Conservation (phyloP, 805 yeast species). For the Candida caryicola region DNA sequence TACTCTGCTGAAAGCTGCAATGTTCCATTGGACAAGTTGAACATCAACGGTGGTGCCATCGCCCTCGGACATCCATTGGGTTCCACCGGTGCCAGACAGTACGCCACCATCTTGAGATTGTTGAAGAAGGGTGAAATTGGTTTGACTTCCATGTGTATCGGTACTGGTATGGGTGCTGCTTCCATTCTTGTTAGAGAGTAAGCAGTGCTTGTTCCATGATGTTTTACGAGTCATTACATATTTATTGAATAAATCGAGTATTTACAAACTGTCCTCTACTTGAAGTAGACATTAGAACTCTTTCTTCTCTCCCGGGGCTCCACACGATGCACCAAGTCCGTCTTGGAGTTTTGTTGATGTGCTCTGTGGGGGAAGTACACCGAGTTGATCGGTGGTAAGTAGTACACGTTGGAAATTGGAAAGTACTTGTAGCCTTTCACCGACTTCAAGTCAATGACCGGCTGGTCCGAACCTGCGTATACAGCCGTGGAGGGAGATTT, state of each 20-base stretch:
- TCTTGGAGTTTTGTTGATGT: slow-evolving; percentile 32
- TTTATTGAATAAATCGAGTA: background rate
- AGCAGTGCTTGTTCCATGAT: slow-evolving; percentile 4
- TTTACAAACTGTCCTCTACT: slow-evolving; percentile 3
- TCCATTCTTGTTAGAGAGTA: slow-evolving; percentile 79
- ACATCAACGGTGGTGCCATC: slow-evolving; percentile 95
- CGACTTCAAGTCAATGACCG: slow-evolving; percentile 9
- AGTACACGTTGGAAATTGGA: slow-evolving; percentile 50
- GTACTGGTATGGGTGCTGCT: slow-evolving; percentile 99
- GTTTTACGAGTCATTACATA: background rate
- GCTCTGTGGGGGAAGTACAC: slow-evolving; percentile 56
- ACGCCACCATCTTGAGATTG: slow-evolving; percentile 83
- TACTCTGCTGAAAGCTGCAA: slow-evolving; percentile 66
- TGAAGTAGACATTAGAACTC: slow-evolving; percentile 16
- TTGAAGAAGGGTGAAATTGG: slow-evolving; percentile 79
- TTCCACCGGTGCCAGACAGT: slow-evolving; percentile 77
- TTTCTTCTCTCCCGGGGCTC: slow-evolving; percentile 12
- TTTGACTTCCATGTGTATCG: slow-evolving; percentile 93
- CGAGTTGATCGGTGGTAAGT: slow-evolving; percentile 53
- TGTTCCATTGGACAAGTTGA: slow-evolving; percentile 60
- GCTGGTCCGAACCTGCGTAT: slow-evolving; percentile 3
- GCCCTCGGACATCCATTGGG: slow-evolving; percentile 89
- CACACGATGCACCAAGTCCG: slow-evolving; percentile 3
- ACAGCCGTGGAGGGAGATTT: slow-evolving; percentile 1
- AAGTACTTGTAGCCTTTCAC: slow-evolving; percentile 43